A percentile compares a stretch with the other conserved stretches of the same genome.
Evolutionary conservation across 257 asterid species (phyloP).

Genomic region (Fraxinus pennsylvanica): DNA sequence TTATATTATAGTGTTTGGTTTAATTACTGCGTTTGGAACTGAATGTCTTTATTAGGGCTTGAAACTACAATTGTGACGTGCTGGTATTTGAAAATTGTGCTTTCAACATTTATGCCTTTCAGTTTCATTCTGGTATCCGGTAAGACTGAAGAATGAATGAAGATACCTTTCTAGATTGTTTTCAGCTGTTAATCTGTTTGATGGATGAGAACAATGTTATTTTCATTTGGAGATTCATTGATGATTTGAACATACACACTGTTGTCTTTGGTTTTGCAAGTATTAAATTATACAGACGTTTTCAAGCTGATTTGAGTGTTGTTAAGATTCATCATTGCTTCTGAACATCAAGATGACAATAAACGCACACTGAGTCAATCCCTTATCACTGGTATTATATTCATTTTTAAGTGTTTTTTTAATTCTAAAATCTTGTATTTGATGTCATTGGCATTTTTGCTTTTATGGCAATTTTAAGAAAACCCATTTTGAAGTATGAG

Average conservation of each 20-base stretch:
- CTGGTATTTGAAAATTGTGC: background rate
- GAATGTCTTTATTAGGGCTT: slow-evolving; percentile 7
- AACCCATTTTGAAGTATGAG: background rate
- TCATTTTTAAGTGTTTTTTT: background rate
- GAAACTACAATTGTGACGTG: background rate
- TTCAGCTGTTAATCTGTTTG: background rate
- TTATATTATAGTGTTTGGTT: background rate
- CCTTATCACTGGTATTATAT: background rate
- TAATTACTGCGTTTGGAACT: slow-evolving; percentile 1
- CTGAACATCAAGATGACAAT: background rate
- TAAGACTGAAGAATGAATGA: background rate
- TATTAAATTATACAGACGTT: background rate
- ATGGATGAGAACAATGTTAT: background rate
- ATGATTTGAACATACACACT: background rate
- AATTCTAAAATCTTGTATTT: background rate
- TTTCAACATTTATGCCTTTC: background rate
- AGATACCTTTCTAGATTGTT: background rate
- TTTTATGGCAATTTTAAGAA: background rate
- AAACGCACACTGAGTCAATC: background rate
- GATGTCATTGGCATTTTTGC: background rate
- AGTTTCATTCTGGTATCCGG: background rate
- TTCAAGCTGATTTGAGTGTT: too few relatives aligned
- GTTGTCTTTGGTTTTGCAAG: background rate
- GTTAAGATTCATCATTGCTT: slow-evolving; percentile 8
- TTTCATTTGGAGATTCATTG: background rate